Evolutionary conservation across 768 basidiomycete genomes (phyloP).

Genomic region (Auricularia sp.): DNA sequence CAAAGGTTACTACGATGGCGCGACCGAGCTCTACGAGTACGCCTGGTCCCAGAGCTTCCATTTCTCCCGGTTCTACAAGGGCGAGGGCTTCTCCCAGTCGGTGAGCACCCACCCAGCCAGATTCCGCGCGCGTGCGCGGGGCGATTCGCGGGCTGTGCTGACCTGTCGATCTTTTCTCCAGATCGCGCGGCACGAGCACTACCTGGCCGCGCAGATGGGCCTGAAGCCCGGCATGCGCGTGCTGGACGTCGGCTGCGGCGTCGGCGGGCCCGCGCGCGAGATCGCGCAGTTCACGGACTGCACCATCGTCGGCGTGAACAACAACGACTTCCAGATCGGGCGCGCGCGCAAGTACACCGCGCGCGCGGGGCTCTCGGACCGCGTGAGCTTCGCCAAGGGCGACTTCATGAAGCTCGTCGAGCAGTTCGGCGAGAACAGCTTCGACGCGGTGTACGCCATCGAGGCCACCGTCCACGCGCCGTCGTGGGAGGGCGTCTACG

Average conservation of each 20-base stretch:
- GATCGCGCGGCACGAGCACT: constrained; percentile 94
- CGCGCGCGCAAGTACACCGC: constrained; percentile 79
- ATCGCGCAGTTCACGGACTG: constrained; percentile 88
- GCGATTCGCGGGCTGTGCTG: constrained; percentile 32
- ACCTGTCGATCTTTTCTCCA: constrained; percentile 14
- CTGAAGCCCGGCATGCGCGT: constrained; percentile 89
- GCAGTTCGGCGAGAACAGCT: constrained; percentile 84
- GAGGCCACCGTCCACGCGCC: constrained; percentile 98
- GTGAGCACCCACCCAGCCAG: constrained; percentile 7
- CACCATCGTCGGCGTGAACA: constrained; percentile 80
- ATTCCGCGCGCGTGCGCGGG: constrained; percentile 21
- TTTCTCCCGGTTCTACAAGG: constrained; percentile 94
- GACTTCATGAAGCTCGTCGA: constrained; percentile 95
- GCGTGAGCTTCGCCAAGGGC: constrained; percentile 78
- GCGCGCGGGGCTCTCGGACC: constrained; percentile 60
- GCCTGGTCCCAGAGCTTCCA: constrained; percentile 91
- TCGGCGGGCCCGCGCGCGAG: constrained; percentile 93
- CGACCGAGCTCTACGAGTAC: constrained; percentile 91
- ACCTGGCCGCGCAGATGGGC: constrained; percentile 79
- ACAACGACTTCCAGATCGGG: constrained; percentile 90
- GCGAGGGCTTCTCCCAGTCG: constrained; percentile 35
- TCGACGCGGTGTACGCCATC: constrained; percentile 97
- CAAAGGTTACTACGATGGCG: constrained; percentile 78
- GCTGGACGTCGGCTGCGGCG: constrained; percentile 96
- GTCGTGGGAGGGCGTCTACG: constrained; percentile 90